Conservation (phyloP, 1,284 basidiomycete genomes). For the Grifola frondosa region DNA sequence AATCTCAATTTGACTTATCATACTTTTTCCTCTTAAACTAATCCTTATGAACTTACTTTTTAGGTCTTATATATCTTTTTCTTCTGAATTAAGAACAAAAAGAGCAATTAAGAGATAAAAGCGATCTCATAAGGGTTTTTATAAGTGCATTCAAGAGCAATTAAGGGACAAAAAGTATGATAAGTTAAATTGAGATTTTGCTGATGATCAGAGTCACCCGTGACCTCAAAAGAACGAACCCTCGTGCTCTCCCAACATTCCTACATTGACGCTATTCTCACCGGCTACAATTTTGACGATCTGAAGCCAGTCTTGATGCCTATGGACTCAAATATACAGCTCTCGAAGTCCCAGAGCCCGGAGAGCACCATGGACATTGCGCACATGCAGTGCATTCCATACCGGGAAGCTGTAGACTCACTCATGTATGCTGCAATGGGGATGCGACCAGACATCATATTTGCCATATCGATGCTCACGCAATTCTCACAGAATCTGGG, state of each 20-base stretch:
- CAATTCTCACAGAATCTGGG: conserved; percentile 5
- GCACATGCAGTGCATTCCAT: conserved; percentile 19
- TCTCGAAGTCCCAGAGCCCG: conserved; percentile 10
- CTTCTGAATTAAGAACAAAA: too few species aligned
- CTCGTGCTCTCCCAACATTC: conserved; percentile 27
- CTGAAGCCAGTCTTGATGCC: conserved; percentile 25
- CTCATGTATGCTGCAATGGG: conserved; percentile 38
- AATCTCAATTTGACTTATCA: too few species aligned
- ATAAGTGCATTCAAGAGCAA: too few species aligned
- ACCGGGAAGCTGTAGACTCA: conserved; percentile 33
- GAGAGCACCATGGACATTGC: background rate
- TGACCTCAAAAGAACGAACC: conserved; percentile 19
- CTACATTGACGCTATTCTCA: conserved; percentile 26
- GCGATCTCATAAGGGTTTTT: too few species aligned
- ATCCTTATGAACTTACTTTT: too few species aligned
- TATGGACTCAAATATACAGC: conserved; percentile 6
- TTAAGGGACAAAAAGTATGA: too few species aligned
- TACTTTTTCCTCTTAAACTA: too few species aligned
- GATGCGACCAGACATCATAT: conserved; percentile 6
- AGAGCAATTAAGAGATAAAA: too few species aligned
- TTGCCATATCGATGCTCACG: background rate
- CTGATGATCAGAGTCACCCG: conserved; percentile 33
- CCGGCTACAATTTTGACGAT: conserved; percentile 25
- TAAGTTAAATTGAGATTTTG: too few species aligned
- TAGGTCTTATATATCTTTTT: too few species aligned